These are phyloP conservation scores for Cladophialophora psammophila DNA, from an alignment of 2,329 filamentous ascomycete genomes.

Conservation along the genomic window DNA sequence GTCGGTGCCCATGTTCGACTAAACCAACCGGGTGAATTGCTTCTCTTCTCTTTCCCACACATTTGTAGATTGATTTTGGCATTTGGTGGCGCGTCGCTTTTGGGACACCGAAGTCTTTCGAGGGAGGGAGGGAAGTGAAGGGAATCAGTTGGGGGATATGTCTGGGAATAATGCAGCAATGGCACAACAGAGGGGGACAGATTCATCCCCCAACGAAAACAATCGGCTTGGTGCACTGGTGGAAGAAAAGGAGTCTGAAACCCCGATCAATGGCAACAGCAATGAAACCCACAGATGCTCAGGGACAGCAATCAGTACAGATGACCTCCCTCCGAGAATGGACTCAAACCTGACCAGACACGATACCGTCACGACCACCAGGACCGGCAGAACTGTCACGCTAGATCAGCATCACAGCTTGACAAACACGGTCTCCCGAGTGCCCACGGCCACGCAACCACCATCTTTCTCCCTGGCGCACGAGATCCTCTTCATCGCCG, in stretches of 20 bases:
- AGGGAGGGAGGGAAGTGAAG: background rate
- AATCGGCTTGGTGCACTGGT: background rate
- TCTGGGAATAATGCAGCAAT: background rate
- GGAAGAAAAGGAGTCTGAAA: background rate
- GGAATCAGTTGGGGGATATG: background rate
- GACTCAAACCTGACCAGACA: background rate
- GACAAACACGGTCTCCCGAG: constrained; percentile 14
- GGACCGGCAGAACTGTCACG: background rate
- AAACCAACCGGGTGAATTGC: background rate
- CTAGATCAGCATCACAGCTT: constrained; percentile 3
- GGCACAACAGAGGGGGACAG: background rate
- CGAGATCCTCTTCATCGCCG: constrained; percentile 48
- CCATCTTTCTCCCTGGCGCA: constrained; percentile 33
- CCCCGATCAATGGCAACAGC: background rate
- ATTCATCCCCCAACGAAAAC: background rate
- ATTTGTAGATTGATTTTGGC: background rate
- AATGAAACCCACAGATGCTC: background rate
- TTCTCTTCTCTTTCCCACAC: background rate
- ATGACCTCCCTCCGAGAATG: background rate
- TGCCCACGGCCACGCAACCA: constrained; percentile 19
- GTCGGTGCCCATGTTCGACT: too few relatives aligned
- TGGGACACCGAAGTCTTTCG: background rate
- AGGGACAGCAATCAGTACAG: background rate
- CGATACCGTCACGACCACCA: constrained; percentile 1
- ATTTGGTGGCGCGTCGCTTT: background rate